A percentile compares a stretch with the other conserved stretches of the same genome.
Conservation (phyloP, 805 yeast genomes). For the Cyberlindnera bimundalis region DNA sequence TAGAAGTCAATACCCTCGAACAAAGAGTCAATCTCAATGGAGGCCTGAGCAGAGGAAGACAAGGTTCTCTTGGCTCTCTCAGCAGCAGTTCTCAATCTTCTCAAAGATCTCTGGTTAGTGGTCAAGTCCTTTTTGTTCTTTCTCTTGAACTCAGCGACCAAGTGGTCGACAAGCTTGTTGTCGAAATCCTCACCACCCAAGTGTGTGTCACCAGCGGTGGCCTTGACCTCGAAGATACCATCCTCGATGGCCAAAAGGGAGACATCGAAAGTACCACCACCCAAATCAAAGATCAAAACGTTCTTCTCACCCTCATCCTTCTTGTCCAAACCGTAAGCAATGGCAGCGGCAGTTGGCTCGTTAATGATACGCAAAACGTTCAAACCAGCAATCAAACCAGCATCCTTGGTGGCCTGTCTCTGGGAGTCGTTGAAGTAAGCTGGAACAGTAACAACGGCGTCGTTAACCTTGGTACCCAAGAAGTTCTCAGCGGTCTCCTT, state of each 20-base stretch:
- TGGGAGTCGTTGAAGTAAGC: constrained; percentile 24
- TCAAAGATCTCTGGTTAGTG: constrained; percentile 90
- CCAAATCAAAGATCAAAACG: constrained; percentile 89
- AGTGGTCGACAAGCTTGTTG: constrained; percentile 87
- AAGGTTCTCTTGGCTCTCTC: constrained; percentile 74
- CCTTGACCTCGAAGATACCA: constrained; percentile 95
- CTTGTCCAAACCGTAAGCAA: constrained; percentile 82
- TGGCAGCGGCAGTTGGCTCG: constrained; percentile 25
- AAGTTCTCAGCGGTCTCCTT: constrained; percentile 89
- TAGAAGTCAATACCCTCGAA: constrained; percentile 95
- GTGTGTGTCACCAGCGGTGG: constrained; percentile 50
- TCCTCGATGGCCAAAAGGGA: constrained; percentile 88
- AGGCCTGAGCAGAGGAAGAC: constrained; percentile 93
- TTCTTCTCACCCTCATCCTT: constrained; percentile 75
- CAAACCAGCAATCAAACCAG: constrained; percentile 22
- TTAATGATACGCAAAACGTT: constrained; percentile 23
- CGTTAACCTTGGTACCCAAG: constrained; percentile 79
- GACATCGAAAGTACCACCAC: constrained; percentile 99
- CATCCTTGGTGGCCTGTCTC: constrained; percentile 25
- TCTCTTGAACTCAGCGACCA: constrained; percentile 93
- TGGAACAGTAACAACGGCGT: constrained; percentile 66
- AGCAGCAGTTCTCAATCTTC: constrained; percentile 82
- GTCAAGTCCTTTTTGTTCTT: constrained; percentile 93
- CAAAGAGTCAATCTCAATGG: constrained; percentile 91
- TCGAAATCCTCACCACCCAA: constrained; percentile 25